Evolutionary conservation across 371 early-diverging fungal genomes (phyloP).

Genomic region (Capillidium rhysosporum): DNA sequence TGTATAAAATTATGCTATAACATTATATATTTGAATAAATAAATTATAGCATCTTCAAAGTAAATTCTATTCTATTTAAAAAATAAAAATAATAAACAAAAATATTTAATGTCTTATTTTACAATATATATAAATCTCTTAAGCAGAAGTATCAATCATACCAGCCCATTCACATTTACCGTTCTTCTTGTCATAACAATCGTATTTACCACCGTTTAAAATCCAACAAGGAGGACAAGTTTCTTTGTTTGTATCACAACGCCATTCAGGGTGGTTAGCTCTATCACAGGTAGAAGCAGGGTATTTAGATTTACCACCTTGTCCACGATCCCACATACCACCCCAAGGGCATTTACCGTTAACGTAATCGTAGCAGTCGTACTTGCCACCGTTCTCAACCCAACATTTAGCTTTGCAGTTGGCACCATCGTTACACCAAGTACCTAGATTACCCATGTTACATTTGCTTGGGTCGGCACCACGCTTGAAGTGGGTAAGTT

Average conservation of each 20-base stretch:
- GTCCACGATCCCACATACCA: constrained; percentile 2
- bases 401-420: too few species aligned
- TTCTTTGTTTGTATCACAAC: background rate
- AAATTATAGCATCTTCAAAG: too few species aligned
- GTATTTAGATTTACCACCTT: background rate
- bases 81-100: too few species aligned
- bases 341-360: background rate
- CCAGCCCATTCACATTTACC: background rate
- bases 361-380: too few species aligned
- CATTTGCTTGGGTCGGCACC: too few species aligned
- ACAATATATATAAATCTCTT: background rate
- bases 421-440: too few species aligned
- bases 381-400: too few species aligned
- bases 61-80: too few species aligned
- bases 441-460: too few species aligned
- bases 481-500: background rate
- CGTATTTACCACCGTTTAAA: background rate
- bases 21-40: too few species aligned
- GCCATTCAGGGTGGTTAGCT: background rate
- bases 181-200: background rate
- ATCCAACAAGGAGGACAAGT: background rate
- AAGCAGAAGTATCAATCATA: background rate
- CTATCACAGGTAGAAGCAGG: background rate
- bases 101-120: too few species aligned
- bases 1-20: too few species aligned